Conservation (phyloP, 768 basidiomycete species). For the Cystofilobasidium capitatum region DNA sequence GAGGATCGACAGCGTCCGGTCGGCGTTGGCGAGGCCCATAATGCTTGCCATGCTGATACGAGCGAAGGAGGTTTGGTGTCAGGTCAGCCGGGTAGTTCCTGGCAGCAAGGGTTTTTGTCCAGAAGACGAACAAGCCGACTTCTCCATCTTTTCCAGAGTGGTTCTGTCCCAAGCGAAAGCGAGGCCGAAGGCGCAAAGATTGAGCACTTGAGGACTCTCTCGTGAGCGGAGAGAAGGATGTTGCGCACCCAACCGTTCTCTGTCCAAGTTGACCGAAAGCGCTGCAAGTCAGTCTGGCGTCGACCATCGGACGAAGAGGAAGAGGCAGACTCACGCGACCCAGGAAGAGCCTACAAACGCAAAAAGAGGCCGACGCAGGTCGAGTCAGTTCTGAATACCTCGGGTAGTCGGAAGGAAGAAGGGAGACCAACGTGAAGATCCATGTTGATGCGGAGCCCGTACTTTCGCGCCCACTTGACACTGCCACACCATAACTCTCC, state of each 20-base stretch:
- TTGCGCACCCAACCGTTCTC: conserved; percentile 84
- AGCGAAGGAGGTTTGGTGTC: background rate
- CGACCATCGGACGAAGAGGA: background rate
- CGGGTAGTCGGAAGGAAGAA: too few relatives aligned
- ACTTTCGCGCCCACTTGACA: conserved; percentile 89
- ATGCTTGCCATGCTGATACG: conserved; percentile 38
- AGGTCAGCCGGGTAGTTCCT: too few relatives aligned
- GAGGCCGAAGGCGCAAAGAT: background rate
- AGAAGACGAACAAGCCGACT: conserved; percentile 5
- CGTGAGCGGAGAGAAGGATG: too few relatives aligned
- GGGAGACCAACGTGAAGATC: conserved; percentile 44
- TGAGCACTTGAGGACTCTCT: too few relatives aligned
- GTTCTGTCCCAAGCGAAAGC: conserved; percentile 35
- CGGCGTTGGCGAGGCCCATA: conserved; percentile 91
- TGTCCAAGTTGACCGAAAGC: background rate
- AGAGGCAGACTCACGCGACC: conserved; percentile 44
- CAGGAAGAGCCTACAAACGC: conserved; percentile 46
- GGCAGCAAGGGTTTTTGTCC: too few relatives aligned
- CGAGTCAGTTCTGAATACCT: too few relatives aligned
- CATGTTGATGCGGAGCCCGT: conserved; percentile 85
- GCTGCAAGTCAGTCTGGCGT: too few relatives aligned
- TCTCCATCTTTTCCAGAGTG: conserved; percentile 9
- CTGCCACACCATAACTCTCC: background rate
- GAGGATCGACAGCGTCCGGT: conserved; percentile 78
- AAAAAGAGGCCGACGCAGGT: too few relatives aligned